Evolutionary conservation across 2,329 filamentous ascomycete species (phyloP).

Genomic region (Botrytis aclada): DNA sequence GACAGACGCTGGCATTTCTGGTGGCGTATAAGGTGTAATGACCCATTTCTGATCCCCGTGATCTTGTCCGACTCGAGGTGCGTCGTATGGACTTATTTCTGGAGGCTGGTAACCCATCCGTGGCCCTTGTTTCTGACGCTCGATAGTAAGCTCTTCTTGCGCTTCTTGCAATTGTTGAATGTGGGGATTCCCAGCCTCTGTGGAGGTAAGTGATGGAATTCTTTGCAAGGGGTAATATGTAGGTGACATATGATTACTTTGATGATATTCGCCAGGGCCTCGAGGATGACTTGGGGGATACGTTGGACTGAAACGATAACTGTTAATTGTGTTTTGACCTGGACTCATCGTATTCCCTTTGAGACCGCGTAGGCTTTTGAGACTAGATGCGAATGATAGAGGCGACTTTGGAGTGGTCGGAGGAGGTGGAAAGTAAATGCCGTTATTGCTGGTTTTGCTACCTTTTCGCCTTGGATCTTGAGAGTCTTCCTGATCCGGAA

Average conservation of each 20-base stretch:
- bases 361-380: neutral
- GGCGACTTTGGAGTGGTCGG: constrained; percentile 13
- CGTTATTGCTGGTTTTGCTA: neutral
- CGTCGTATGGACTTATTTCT: constrained; percentile 2
- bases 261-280: neutral
- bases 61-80: neutral
- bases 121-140: constrained; percentile 1
- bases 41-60: constrained; percentile 5
- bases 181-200: neutral
- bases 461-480: neutral
- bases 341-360: neutral
- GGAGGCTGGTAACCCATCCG: neutral
- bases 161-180: constrained; percentile 7
- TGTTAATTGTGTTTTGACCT: neutral
- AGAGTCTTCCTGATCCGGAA: neutral
- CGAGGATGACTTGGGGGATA: neutral
- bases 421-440: constrained; percentile 12
- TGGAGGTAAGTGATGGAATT: constrained; percentile 5
- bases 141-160: constrained; percentile 6
- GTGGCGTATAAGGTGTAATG: constrained; percentile 9
- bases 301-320: neutral
- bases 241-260: neutral
- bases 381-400: neutral
- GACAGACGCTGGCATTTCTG: neutral
- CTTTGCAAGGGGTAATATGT: constrained; percentile 1